Percentiles rank a stretch among this genome's conserved stretches.
Evolutionary conservation across 805 yeast genomes (phyloP).

Genomic region (Saccharomycopsis vini): DNA sequence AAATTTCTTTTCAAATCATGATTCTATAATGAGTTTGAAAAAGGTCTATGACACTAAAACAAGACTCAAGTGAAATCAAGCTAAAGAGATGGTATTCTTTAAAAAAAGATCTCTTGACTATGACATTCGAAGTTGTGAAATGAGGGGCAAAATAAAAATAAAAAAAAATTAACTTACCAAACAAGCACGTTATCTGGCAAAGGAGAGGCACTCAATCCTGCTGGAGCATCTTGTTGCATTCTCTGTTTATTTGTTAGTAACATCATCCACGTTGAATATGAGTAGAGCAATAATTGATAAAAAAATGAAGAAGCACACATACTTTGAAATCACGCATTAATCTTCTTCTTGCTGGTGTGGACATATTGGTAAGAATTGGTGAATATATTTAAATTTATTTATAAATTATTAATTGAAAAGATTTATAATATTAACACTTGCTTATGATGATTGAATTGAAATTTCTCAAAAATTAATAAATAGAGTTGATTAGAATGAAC

Average conservation of each 20-base stretch:
- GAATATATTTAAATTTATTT: too few species aligned
- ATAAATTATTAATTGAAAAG: too few species aligned
- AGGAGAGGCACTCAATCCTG: conserved; percentile 96
- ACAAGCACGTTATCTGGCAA: conserved; percentile 94
- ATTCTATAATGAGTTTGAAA: too few species aligned
- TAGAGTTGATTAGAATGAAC: too few species aligned
- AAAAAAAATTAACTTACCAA: conserved; percentile 39
- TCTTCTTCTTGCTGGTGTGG: conserved; percentile 98
- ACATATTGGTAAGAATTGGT: conserved; percentile 49
- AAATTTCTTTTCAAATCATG: background rate
- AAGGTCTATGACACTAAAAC: too few species aligned
- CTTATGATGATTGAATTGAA: too few species aligned
- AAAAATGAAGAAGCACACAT: conserved; percentile 24
- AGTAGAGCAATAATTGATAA: background rate
- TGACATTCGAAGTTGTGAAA: too few species aligned
- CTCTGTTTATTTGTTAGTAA: conserved; percentile 36
- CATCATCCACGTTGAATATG: background rate
- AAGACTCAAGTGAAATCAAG: too few species aligned
- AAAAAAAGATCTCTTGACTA: too few species aligned
- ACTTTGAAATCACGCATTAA: conserved; percentile 96
- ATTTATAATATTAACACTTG: too few species aligned
- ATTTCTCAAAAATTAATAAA: too few species aligned
- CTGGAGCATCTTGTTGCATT: conserved; percentile 97
- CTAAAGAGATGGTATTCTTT: too few species aligned
- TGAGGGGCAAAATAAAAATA: background rate